Percentiles rank a stretch among this genome's conserved stretches.
These are phyloP conservation scores for Zygotorulaspora chibaensis DNA, from an alignment of 805 yeast genomes.

Conservation along the genomic window DNA sequence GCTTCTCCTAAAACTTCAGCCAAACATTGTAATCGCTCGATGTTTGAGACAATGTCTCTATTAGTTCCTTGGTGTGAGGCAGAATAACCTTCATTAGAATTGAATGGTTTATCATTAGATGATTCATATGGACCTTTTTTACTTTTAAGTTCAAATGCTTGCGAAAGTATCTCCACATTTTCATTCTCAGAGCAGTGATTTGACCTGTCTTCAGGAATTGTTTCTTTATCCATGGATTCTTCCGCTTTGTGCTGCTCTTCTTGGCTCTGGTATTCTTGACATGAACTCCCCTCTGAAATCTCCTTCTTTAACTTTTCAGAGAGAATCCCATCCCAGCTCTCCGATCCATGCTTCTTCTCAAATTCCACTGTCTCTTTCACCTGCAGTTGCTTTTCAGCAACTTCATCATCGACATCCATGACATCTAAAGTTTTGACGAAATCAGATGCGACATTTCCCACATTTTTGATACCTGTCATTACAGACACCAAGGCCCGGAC, in stretches of 20 bases:
- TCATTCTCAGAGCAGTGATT: background rate
- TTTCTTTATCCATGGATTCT: background rate
- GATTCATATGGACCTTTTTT: background rate
- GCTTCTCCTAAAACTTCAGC: background rate
- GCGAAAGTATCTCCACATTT: background rate
- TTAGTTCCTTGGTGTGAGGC: too few species aligned
- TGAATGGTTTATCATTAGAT: too few species aligned
- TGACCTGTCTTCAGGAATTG: background rate
- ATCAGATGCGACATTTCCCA: slow-evolving; percentile 14
- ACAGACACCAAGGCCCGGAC: slow-evolving; percentile 12
- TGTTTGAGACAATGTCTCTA: slow-evolving; percentile 2
- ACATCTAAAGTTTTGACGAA: slow-evolving; percentile 18
- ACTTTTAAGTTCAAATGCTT: background rate
- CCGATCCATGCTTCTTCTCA: background rate
- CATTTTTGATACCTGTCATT: slow-evolving; percentile 14
- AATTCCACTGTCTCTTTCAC: background rate
- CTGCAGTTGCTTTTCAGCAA: background rate
- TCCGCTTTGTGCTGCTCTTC: too few species aligned
- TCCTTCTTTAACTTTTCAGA: too few species aligned
- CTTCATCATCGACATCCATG: slow-evolving; percentile 7
- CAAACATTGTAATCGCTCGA: slow-evolving; percentile 6
- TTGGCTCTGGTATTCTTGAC: too few species aligned
- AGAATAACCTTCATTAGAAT: too few species aligned
- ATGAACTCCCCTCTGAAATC: too few species aligned
- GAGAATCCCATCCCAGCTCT: too few species aligned